Evolutionary conservation across 2,329 filamentous ascomycete genomes (phyloP), one percentile per base, ranked within the genome.

Genomic region (Nigrograna mackinnonii): DNA sequence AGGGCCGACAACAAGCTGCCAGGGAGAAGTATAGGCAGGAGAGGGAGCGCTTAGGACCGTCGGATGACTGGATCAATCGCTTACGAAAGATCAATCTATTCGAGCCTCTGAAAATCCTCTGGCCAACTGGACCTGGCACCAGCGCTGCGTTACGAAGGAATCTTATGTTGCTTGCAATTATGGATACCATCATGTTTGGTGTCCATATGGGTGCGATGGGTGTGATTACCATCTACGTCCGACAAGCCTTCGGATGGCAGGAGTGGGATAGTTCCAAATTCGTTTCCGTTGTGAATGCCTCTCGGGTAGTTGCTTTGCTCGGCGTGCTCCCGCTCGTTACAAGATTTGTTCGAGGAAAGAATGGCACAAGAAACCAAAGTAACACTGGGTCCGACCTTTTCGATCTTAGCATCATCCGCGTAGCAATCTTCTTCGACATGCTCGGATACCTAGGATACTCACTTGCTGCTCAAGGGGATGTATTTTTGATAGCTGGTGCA

Each of bases 171-270:
- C 78, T 99, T 6, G 87, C 91, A 2, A 75, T 84, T 5, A 84
- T 91, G 41, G 94, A 97, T 62, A 88, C 86, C 19, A 83, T 89
- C 50, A 80, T 95, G 52, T 86, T 96, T 47, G 87, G 89, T 17
- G 80, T 91, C 0, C 84, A 86, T 6, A 88, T 96, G 78, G 89
- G 91, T 35, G 81, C 84, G 0, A 84, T 89, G 47, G 83, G 85
- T n/a, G 84, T 96, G 24, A 77, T 94, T 16, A 78, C 97, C 41
- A 80, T 96, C 41, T 99, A 97, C 69, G 84, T 84, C 18, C 85
- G 89, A 52, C 86, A 81, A 57, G 80, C 84, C 55, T 97, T 96
- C 62, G 76, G 79, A 40, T 97, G 94, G 94, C 80, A 82, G 35
- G 91, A 85, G 28, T 78, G 89, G 43, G 86, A 96, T 65, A 87